phyloP scores from a whole-genome alignment of 805 yeast genomes.

The Ogataea angusta region DNA sequence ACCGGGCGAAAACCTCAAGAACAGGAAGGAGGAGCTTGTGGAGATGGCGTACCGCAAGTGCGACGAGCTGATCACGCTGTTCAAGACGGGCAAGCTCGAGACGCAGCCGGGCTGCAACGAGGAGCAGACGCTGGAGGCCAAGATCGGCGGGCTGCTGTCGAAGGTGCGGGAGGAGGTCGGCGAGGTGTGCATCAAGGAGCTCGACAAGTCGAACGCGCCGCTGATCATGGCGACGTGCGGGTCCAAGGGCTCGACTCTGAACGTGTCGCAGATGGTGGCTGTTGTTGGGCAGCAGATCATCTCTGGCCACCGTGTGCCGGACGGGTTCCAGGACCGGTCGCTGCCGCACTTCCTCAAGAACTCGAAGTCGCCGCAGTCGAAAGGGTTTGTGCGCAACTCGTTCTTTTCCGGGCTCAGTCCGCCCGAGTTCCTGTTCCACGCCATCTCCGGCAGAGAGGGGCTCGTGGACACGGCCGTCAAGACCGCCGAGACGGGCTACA shows the following conservation, averaged over 20 bases:
- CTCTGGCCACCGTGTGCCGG: slow-evolving; percentile 98
- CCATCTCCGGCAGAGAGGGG: slow-evolving; percentile 99
- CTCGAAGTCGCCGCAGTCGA: slow-evolving; percentile 95
- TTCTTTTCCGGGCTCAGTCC: slow-evolving; percentile 93
- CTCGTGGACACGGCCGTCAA: slow-evolving; percentile 98
- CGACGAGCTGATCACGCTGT: slow-evolving; percentile 80
- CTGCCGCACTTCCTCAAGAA: slow-evolving; percentile 94
- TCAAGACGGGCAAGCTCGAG: slow-evolving; percentile 82
- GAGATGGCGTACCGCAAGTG: slow-evolving; percentile 87
- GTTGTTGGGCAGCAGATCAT: slow-evolving; percentile 99
- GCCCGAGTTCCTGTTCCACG: slow-evolving; percentile 96
- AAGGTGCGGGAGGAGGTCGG: slow-evolving; percentile 99
- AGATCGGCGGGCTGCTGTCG: slow-evolving; percentile 92
- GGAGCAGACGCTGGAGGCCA: slow-evolving; percentile 96
- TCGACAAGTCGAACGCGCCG: slow-evolving; percentile 90
- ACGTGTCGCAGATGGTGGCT: slow-evolving; percentile 99
- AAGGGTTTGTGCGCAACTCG: slow-evolving; percentile 96
- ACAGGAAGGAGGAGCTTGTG: slow-evolving; percentile 81
- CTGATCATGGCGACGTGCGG: slow-evolving; percentile 99
- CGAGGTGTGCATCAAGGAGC: slow-evolving; percentile 91
- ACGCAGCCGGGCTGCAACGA: slow-evolving; percentile 99
- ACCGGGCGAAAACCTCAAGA: slow-evolving; percentile 75
- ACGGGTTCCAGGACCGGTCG: slow-evolving; percentile 99
- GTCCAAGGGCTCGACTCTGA: slow-evolving; percentile 95
- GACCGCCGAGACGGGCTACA: slow-evolving; percentile 98